Conservation (phyloP, 495 filamentous ascomycete genomes). For the Pseudoneurospora amorphoporcata region DNA sequence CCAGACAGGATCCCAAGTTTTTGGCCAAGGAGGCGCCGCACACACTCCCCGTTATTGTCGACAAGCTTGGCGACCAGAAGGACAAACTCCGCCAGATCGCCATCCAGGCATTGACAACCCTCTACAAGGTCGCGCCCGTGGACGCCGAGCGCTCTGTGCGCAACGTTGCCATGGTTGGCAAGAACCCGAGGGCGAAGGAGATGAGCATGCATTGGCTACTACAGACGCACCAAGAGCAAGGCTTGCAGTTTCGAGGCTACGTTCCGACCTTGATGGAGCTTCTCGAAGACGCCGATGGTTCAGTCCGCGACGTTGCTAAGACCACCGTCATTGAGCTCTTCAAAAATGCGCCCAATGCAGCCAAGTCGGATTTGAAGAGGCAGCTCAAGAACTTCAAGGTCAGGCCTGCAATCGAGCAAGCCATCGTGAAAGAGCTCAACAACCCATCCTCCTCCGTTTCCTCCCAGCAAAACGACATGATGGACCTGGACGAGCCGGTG, state of each 20-base stretch:
- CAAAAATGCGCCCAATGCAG: conserved; percentile 67
- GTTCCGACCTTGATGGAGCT: conserved; percentile 73
- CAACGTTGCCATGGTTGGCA: conserved; percentile 64
- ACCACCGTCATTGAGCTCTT: conserved; percentile 75
- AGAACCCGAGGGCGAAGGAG: conserved; percentile 75
- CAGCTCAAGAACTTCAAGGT: conserved; percentile 72
- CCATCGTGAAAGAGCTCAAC: conserved; percentile 64
- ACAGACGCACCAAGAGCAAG: conserved; percentile 69
- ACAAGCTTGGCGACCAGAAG: conserved; percentile 81
- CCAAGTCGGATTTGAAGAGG: conserved; percentile 78
- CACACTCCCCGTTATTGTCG: conserved; percentile 62
- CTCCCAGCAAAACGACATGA: conserved; percentile 20
- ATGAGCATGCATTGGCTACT: conserved; percentile 73
- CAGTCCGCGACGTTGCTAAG: conserved; percentile 77
- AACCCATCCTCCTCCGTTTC: conserved; percentile 43
- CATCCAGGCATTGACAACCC: conserved; percentile 59
- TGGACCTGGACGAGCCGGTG: conserved; percentile 29
- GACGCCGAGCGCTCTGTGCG: conserved; percentile 76
- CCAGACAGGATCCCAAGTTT: conserved; percentile 66
- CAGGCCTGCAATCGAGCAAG: conserved; percentile 68
- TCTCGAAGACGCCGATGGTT: conserved; percentile 79
- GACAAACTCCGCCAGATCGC: conserved; percentile 68
- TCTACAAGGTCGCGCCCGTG: conserved; percentile 52
- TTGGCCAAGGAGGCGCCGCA: conserved; percentile 53
- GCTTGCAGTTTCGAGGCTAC: conserved; percentile 69